Evolutionary conservation across 768 basidiomycete species (phyloP).

Genomic region (Phaffia australis): DNA sequence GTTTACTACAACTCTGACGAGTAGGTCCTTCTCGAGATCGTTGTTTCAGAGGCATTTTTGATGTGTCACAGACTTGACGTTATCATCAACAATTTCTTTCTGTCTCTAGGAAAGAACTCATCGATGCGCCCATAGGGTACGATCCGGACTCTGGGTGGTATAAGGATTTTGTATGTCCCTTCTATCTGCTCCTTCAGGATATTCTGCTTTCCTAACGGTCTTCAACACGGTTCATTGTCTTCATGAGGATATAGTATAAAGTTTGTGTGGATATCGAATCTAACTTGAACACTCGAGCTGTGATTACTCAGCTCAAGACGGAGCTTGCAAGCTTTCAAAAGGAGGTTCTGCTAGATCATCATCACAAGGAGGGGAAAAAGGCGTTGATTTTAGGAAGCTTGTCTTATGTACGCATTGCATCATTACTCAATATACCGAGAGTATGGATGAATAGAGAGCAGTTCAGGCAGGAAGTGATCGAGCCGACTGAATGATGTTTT

Average conservation of each 20-base stretch:
- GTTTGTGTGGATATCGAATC: constrained; percentile 88
- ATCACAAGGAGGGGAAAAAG: constrained; percentile 52
- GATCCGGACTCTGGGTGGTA: constrained; percentile 72
- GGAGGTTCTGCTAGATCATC: constrained; percentile 80
- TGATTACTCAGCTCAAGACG: constrained; percentile 66
- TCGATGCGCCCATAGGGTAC: constrained; percentile 43
- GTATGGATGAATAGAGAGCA: background rate
- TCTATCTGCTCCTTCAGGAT: background rate
- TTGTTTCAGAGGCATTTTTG: no score
- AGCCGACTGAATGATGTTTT: background rate
- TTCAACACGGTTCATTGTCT: background rate
- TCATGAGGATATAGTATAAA: constrained; percentile 56
- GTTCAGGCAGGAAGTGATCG: background rate
- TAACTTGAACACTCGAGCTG: constrained; percentile 74
- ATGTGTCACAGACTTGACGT: no score
- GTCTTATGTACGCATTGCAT: constrained; percentile 34
- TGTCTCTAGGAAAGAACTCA: constrained; percentile 25
- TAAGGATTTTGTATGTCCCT: constrained; percentile 49
- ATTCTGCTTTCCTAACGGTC: background rate
- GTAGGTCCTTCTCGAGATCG: constrained; percentile 28
- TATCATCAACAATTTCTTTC: no score
- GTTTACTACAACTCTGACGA: constrained; percentile 46
- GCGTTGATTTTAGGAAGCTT: constrained; percentile 36
- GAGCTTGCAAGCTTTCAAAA: constrained; percentile 78
- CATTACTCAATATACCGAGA: background rate